These are phyloP conservation scores for Pleurotus cornucopiae DNA, from an alignment of 768 basidiomycete species.

Conservation along the genomic window DNA sequence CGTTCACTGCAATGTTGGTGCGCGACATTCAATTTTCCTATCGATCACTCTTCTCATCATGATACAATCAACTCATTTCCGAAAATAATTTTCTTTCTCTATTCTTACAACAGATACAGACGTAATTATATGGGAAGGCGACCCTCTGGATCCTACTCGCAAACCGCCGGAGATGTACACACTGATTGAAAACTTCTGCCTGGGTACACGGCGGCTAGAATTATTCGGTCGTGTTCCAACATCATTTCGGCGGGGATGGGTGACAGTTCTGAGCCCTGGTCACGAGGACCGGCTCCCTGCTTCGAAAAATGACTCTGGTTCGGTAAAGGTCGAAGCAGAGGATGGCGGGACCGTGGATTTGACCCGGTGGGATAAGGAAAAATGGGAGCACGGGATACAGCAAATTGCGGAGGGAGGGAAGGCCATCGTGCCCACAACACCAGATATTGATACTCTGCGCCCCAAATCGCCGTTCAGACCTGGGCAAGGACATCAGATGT, in stretches of 20 bases:
- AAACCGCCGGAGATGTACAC: constrained; percentile 96
- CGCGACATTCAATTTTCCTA: constrained; percentile 20
- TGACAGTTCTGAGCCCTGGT: constrained; percentile 71
- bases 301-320: constrained; percentile 16
- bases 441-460: constrained; percentile 79
- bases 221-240: constrained; percentile 73
- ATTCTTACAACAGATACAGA: constrained; percentile 71
- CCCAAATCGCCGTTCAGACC: constrained; percentile 77
- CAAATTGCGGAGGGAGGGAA: constrained; percentile 47
- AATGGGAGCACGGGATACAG: constrained; percentile 61
- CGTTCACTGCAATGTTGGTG: constrained; percentile 97
- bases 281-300: constrained; percentile 49
- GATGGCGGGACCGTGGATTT: constrained; percentile 33
- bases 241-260: constrained; percentile 84
- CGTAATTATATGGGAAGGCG: constrained; percentile 95
- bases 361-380: constrained; percentile 54
- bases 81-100: not conserved
- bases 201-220: constrained; percentile 88
- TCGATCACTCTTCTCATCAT: constrained; percentile 11
- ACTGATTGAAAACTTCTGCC: constrained; percentile 96
- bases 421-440: constrained; percentile 64
- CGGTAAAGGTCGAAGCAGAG: constrained; percentile 34
- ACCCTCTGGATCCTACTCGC: constrained; percentile 71
- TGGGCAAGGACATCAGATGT: constrained; percentile 16
- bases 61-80: not conserved